Percentiles rank a stretch among this genome's conserved stretches.
phyloP scores from a whole-genome alignment of 2,329 filamentous ascomycete genomes.

The Cladophialophora immunda region DNA sequence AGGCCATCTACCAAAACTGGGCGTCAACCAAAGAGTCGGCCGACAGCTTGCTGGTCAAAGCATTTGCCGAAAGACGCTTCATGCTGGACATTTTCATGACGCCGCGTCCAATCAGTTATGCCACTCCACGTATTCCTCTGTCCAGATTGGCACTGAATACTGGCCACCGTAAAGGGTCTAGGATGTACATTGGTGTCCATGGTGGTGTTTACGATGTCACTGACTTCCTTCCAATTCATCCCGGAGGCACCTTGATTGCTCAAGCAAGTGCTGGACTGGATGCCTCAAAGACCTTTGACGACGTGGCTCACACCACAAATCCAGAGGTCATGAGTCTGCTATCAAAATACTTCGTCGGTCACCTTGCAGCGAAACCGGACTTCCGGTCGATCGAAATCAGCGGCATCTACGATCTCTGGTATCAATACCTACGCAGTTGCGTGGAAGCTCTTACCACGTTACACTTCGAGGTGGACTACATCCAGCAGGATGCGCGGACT shows the following conservation, averaged over 20 bases:
- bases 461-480: constrained; percentile 31
- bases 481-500: constrained; percentile 26
- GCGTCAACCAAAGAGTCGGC: constrained; percentile 62
- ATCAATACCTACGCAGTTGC: constrained; percentile 29
- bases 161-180: constrained; percentile 52
- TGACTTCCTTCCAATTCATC: constrained; percentile 28
- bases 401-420: constrained; percentile 32
- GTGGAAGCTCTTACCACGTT: constrained; percentile 31
- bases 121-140: constrained; percentile 60
- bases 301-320: constrained; percentile 27
- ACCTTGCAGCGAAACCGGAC: constrained; percentile 26
- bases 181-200: constrained; percentile 29
- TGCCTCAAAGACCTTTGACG: constrained; percentile 31
- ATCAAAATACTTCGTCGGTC: constrained; percentile 30
- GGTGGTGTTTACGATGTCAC: constrained; percentile 32
- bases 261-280: constrained; percentile 31
- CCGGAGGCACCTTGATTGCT: constrained; percentile 28
- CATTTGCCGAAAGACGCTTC: constrained; percentile 64
- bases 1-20: constrained; percentile 63
- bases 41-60: constrained; percentile 61
- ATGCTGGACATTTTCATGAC: constrained; percentile 68
- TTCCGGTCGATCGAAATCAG: constrained; percentile 24
- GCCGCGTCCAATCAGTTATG: constrained; percentile 61
- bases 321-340: constrained; percentile 31
- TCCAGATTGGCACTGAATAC: constrained; percentile 62